Evolutionary conservation across 257 asterid species (phyloP), one percentile per base, ranked within the genome.

Genomic region (Solanum commersonii): DNA sequence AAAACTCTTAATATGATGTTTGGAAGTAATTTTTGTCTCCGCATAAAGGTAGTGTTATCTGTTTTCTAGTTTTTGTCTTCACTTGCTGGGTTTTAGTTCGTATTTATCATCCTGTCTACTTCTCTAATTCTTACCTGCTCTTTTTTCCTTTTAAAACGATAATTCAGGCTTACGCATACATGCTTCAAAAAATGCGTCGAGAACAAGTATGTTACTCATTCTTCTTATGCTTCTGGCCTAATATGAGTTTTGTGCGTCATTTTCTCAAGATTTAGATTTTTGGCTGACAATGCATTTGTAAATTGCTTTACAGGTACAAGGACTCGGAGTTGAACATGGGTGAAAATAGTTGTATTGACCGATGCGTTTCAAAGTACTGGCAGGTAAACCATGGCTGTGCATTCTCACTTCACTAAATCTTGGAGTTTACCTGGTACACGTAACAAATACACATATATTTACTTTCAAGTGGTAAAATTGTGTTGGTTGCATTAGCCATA

Each of bases 251-350:
- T 59, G 40, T 44, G 35, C 44, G 33, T 52, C 34, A 52, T 72
- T 46, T 25, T 46, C n/a, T 70, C 84, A 44, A 5, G 29, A 76
- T 25, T 40, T 29, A 6, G 25, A 29, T 67, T 70, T 4, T 31
- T 29, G 56, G 8, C 15, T 46, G 52, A 79, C 82, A 89, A 77
- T n/a, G 27, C 82, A 52, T 8, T 71, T 35, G 23, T 59, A 40
- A 27, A 56, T 71, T 9, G 33, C 65, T 6, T 83, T 87, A 59
- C 88, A 95, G 99, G 93, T 95, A 95, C 89, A 96, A 96, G 89
- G 98, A 96, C 68, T 91, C 98, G 18, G 99, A 96, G 93, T 87
- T 96, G 83, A 95, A 95, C 94, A 95, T 95, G 97, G 98, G 96
- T 42, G 99, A 95, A 91, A 95, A 94, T 88, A 93, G 94, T 89